These are phyloP conservation scores for Eragrostis nindensis DNA, from an alignment of 176 grass and related monocot genomes.

Conservation along the genomic window DNA sequence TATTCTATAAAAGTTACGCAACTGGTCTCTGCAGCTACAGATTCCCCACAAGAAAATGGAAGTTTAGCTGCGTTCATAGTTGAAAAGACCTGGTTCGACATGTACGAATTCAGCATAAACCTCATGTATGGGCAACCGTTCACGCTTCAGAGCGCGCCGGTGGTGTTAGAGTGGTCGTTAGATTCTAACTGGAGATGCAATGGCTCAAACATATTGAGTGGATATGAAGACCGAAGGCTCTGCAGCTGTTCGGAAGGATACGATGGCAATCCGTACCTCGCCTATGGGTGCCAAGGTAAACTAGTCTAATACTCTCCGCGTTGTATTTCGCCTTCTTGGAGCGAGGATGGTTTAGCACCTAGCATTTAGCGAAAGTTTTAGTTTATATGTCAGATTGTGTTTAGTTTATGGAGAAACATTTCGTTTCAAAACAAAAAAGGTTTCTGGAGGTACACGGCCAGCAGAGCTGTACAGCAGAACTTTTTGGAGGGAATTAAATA, in stretches of 20 bases:
- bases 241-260: constrained; percentile 34
- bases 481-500: no score
- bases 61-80: constrained; percentile 18
- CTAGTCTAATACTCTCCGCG: no score
- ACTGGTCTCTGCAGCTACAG: neutral
- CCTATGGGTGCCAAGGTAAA: constrained; percentile 35
- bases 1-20: neutral
- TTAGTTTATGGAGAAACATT: no score
- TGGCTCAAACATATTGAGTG: neutral
- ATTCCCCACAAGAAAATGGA: neutral
- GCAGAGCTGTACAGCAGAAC: no score
- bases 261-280: constrained; percentile 33
- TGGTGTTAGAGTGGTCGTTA: constrained; percentile 38
- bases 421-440: no score
- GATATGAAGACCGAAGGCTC: neutral
- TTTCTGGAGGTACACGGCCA: no score
- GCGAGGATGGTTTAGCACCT: no score
- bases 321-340: no score
- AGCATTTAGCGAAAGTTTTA: no score
- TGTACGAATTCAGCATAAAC: neutral
- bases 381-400: no score
- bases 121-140: no score
- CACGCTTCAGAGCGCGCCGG: neutral
- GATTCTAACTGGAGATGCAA: constrained; percentile 20
- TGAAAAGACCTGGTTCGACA: constrained; percentile 34